phyloP scores from a whole-genome alignment of 1,139 yeast genomes.

The Kodamaea plutei region DNA sequence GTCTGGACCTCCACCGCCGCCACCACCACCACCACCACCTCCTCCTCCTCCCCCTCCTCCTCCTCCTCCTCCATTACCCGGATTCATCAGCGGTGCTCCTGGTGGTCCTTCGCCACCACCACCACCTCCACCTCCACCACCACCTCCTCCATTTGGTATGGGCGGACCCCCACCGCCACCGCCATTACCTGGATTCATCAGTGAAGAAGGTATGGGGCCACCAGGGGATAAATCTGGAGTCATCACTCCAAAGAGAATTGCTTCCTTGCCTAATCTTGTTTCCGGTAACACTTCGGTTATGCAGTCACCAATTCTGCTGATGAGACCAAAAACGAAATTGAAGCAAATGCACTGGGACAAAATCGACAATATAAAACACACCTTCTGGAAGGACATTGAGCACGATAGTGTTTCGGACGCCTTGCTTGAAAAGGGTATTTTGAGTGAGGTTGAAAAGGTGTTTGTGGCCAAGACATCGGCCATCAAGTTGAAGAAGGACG shows the following conservation, averaged over 20 bases:
- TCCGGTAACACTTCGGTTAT: conserved; percentile 4
- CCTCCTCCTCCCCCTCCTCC: conserved; percentile 22
- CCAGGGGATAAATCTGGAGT: conserved; percentile 14
- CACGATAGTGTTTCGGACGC: conserved; percentile 47
- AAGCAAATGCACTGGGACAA: conserved; percentile 97
- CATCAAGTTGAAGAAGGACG: conserved; percentile 37
- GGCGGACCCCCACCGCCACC: conserved; percentile 24
- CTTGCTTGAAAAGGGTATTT: conserved; percentile 65
- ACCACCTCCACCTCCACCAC: conserved; percentile 27
- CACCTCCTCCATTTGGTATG: conserved; percentile 24
- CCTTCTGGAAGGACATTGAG: conserved; percentile 73
- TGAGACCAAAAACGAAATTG: conserved; percentile 60
- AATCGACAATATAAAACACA: conserved; percentile 62
- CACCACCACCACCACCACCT: conserved; percentile 26
- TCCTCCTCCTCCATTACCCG: conserved; percentile 24
- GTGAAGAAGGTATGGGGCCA: conserved; percentile 12
- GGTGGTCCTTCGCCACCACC: conserved; percentile 32
- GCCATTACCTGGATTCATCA: conserved; percentile 13
- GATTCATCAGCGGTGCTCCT: conserved; percentile 22
- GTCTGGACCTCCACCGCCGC: no score
- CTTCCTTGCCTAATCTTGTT: conserved; percentile 3
- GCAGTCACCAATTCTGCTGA: conserved; percentile 9
- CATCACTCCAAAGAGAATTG: conserved; percentile 3
- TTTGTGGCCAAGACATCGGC: conserved; percentile 62
- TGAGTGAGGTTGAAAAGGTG: conserved; percentile 71